These are phyloP conservation scores for Lathyrus oleraceus DNA, from an alignment of 306 rosid genomes.

Conservation along the genomic window DNA sequence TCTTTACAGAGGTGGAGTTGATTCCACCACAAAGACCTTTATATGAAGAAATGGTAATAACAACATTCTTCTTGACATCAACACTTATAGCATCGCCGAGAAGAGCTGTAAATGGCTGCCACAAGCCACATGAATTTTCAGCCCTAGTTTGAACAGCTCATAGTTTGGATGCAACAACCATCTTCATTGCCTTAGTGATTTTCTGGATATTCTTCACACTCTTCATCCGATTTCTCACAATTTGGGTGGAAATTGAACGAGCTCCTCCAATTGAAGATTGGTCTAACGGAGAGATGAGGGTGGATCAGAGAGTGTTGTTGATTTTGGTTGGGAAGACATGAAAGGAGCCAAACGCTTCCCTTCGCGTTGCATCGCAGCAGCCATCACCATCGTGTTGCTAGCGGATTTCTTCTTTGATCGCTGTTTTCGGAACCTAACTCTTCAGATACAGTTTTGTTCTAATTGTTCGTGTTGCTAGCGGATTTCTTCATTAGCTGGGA, in stretches of 20 bases:
- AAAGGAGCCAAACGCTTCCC: conserved; percentile 79
- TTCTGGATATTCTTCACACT: conserved; percentile 97
- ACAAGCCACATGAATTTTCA: conserved; percentile 91
- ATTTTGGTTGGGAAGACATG: conserved; percentile 54
- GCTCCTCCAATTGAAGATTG: conserved; percentile 67
- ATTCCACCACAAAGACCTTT: conserved; percentile 99
- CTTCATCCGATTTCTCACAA: conserved; percentile 92
- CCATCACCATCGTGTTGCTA: conserved; percentile 99
- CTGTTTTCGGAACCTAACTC: conserved; percentile 45
- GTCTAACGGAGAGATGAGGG: conserved; percentile 47
- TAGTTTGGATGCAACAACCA: conserved; percentile 99
- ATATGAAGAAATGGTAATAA: conserved; percentile 84
- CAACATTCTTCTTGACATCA: conserved; percentile 72
- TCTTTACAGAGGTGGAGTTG: conserved; percentile 92
- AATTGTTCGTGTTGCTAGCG: background rate
- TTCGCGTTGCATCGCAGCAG: conserved; percentile 83
- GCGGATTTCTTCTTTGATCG: conserved; percentile 37
- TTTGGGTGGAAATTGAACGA: conserved; percentile 94
- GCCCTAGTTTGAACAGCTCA: conserved; percentile 81
- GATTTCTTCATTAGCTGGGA: too few relatives aligned
- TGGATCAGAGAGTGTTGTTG: conserved; percentile 34
- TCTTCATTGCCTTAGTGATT: conserved; percentile 98
- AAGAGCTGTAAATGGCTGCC: conserved; percentile 98
- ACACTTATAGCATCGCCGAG: conserved; percentile 78
- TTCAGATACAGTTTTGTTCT: background rate